phyloP scores from a whole-genome alignment of 208 protist genomes.

The Phytomonas sp. region DNA sequence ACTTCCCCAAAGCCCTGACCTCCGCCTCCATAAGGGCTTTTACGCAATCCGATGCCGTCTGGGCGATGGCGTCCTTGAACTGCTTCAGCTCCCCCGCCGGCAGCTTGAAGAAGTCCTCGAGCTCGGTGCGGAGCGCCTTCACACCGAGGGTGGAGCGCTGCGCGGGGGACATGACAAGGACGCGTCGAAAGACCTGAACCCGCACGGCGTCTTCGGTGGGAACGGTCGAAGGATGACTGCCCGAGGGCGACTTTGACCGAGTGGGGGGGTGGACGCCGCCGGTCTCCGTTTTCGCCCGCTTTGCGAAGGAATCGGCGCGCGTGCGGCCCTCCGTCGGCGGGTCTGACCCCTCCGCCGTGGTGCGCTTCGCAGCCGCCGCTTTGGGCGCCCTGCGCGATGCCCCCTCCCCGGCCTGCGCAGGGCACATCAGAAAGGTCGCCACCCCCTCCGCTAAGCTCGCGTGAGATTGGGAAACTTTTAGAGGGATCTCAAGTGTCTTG shows the following conservation, averaged over 20 bases:
- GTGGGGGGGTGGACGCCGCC: slow-evolving; percentile 4
- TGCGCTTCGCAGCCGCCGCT: not conserved
- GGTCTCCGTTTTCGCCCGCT: slow-evolving; percentile 14
- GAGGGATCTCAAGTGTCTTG: slow-evolving; percentile 32
- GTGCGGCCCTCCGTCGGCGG: not conserved
- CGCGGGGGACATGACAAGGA: slow-evolving; percentile 36
- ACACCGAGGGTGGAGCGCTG: slow-evolving; percentile 49
- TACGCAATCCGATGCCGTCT: slow-evolving; percentile 61
- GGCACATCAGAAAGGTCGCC: slow-evolving; percentile 50
- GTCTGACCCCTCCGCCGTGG: not conserved
- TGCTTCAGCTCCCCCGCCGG: slow-evolving; percentile 30
- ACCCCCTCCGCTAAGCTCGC: slow-evolving; percentile 32
- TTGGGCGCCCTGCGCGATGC: not conserved
- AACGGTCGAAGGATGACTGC: not conserved
- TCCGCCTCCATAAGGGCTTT: slow-evolving; percentile 50
- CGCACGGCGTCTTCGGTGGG: slow-evolving; percentile 52
- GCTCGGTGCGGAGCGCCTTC: slow-evolving; percentile 48
- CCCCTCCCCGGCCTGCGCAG: slow-evolving; percentile 18
- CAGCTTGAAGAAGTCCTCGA: slow-evolving; percentile 45
- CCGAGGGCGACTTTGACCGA: not conserved
- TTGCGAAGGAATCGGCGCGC: slow-evolving; percentile 3
- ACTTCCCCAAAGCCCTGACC: slow-evolving; percentile 15
- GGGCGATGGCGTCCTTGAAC: slow-evolving; percentile 48
- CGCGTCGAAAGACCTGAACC: slow-evolving; percentile 54
- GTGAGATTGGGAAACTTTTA: slow-evolving; percentile 26